Evolutionary conservation across 805 yeast species (phyloP).

Genomic region (Ogataea glucozyma): DNA sequence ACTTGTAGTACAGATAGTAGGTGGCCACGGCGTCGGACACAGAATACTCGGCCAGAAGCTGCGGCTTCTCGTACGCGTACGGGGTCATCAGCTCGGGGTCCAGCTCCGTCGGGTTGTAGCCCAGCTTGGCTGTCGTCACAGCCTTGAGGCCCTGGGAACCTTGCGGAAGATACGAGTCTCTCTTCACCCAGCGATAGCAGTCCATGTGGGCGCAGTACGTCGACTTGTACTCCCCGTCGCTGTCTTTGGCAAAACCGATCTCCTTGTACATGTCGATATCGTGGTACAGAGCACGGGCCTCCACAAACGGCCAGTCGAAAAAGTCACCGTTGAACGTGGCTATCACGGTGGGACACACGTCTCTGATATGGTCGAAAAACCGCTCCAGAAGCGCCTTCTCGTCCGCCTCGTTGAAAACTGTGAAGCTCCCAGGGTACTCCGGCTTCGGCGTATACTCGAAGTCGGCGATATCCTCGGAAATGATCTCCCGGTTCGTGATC

Average conservation of each 20-base stretch:
- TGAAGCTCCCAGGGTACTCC: conserved; percentile 87
- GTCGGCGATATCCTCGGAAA: conserved; percentile 92
- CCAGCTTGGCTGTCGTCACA: conserved; percentile 92
- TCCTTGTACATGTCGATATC: conserved; percentile 88
- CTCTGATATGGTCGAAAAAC: conserved; percentile 89
- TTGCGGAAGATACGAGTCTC: conserved; percentile 96
- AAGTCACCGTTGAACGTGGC: conserved; percentile 98
- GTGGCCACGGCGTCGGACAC: conserved; percentile 99
- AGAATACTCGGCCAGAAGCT: conserved; percentile 89
- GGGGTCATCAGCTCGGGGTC: conserved; percentile 99
- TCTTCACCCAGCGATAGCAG: conserved; percentile 95
- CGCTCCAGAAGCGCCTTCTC: conserved; percentile 73
- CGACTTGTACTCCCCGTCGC: conserved; percentile 90
- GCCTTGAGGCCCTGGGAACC: conserved; percentile 99
- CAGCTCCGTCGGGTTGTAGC: conserved; percentile 93
- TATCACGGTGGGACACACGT: conserved; percentile 90
- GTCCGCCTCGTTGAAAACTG: conserved; percentile 85
- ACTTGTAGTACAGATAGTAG: conserved; percentile 90
- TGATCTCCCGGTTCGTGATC: conserved; percentile 92
- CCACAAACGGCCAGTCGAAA: conserved; percentile 99
- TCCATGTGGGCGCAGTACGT: conserved; percentile 96
- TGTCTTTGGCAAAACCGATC: conserved; percentile 89
- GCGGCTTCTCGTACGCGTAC: conserved; percentile 93
- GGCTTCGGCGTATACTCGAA: conserved; percentile 98
- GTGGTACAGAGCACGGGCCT: conserved; percentile 79